Base-by-base conservation (phyloP, 345 rosid genomes). In the Gossypium thurberi region DNA sequence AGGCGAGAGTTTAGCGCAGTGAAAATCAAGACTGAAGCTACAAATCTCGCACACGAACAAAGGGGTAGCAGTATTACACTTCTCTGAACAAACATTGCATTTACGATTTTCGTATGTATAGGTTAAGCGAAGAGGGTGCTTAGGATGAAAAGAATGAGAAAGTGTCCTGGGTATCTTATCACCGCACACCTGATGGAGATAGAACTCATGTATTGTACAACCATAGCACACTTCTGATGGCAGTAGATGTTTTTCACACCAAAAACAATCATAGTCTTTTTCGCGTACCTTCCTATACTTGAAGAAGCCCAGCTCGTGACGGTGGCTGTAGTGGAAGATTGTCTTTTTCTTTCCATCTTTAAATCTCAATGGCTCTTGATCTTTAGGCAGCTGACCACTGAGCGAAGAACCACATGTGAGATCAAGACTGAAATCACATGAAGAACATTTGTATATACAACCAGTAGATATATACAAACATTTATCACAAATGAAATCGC, bases 31-130 rank as follows among this genome's bases (percentile, higher is more conserved):
- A 4, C 8, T 0, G 21, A 68, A 68, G 44, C 10, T 6, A 42
- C 71, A 25, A 9, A 2, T 28, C 6, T 68, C 3, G 23, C 71
- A 48, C 0, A 0, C 0, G 26, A 50, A 68, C 23, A 2, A 1
- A 44, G 4, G 0, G 8, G 0, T 7, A 15, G 0, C 0, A 55
- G 1, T 0, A 8, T 0, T 0, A 55, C 18, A 20, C 18, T 1
- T 0, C 8, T 3, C 7, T 15, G 1, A 9, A 50, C 71, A 48
- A 1, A 15, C 56, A 48, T 15, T 1, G 43, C 57, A 68, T 1
- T 8, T 0, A 3, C 0, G 0, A 3, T 0, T 0, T 2, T 2
- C 1, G 0, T 6, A 0, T 21, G 6, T 10, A n/a, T 9, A 42
- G 3, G 10, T 6, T n/a, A 68, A 25, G 44, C 58, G 58, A 68